Conservation (phyloP, 78 protist species). For the Tieghemostelium lacteum region DNA sequence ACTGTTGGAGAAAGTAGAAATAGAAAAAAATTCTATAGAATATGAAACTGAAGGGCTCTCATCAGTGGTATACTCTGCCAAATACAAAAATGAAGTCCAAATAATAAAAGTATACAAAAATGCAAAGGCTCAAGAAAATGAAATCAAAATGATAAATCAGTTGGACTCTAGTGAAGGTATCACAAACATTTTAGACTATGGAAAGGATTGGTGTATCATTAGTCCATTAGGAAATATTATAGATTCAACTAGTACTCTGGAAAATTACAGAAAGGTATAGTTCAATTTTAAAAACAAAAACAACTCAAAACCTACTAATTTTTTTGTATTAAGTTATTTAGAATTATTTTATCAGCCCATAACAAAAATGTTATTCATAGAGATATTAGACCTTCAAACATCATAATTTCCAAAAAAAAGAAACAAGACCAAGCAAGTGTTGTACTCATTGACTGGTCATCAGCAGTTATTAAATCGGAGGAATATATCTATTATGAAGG, state of each 20-base stretch:
- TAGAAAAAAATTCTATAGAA: not conserved
- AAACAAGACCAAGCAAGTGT: not conserved
- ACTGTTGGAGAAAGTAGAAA: not conserved
- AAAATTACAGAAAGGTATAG: not conserved
- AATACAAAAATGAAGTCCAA: not conserved
- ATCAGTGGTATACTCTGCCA: not conserved
- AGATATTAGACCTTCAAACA: not conserved
- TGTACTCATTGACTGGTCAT: constrained; percentile 15
- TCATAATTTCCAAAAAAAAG: not conserved
- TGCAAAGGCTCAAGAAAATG: too few species aligned
- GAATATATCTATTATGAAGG: not conserved
- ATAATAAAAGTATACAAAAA: not conserved
- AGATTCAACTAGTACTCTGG: not conserved
- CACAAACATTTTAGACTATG: not conserved
- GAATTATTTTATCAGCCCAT: not conserved
- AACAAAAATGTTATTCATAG: not conserved
- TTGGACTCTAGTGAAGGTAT: not conserved
- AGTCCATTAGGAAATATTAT: not conserved
- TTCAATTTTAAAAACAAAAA: not conserved
- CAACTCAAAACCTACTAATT: too few species aligned
- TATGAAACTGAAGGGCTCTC: not conserved
- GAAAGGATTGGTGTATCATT: not conserved
- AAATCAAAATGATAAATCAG: too few species aligned
- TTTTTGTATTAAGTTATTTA: not conserved
- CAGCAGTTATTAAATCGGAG: not conserved